phyloP scores from a whole-genome alignment of 2,329 filamentous ascomycete genomes.

The Botrytis paeoniae region DNA sequence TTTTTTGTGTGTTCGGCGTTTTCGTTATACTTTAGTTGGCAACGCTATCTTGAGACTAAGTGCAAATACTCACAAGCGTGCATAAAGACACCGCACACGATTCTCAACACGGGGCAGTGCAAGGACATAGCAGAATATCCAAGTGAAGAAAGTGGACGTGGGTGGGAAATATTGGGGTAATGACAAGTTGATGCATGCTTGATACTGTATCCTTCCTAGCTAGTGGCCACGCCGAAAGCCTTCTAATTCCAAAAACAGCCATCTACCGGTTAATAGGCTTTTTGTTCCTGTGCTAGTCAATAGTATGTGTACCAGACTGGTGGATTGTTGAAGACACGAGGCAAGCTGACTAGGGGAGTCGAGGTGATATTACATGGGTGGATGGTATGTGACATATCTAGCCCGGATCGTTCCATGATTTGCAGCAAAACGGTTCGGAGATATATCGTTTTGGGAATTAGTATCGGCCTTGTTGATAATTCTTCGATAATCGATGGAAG shows the following conservation, averaged over 20 bases:
- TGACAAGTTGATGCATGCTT: neutral
- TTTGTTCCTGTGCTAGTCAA: neutral
- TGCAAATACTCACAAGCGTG: neutral
- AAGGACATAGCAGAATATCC: neutral
- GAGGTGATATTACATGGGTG: neutral
- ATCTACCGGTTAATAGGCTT: neutral
- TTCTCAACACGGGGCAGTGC: neutral
- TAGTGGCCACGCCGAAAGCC: neutral
- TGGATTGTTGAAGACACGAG: neutral
- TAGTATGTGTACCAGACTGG: neutral
- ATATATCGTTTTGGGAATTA: neutral
- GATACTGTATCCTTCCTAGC: neutral
- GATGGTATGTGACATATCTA: neutral
- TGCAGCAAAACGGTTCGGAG: neutral
- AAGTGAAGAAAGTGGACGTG: neutral
- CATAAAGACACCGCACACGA: neutral
- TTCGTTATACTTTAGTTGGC: neutral
- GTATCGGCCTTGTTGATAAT: neutral
- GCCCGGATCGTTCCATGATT: neutral
- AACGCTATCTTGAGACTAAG: neutral
- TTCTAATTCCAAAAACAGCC: constrained; percentile 3
- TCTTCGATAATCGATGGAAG: neutral
- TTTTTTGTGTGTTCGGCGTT: neutral
- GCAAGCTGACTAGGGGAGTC: neutral
- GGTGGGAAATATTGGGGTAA: neutral